Base-by-base conservation (phyloP, 2,329 filamentous ascomycete species). In the Delphinella strobiligena region DNA sequence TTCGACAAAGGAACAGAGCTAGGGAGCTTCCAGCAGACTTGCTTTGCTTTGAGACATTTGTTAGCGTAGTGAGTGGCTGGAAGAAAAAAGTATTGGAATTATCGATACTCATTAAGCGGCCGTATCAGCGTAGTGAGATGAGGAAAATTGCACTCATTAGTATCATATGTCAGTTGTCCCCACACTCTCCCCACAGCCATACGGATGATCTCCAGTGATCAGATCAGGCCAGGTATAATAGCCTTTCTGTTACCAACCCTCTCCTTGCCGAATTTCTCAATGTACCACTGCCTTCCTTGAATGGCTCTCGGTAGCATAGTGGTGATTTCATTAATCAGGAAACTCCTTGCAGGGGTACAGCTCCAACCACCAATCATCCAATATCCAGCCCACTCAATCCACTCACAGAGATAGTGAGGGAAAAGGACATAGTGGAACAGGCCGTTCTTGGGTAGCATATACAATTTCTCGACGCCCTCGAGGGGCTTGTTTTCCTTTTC, bases 381-480 rank as follows among this genome's bases (percentile, higher is more conserved):
- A 59, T 87, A 98, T 0, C 91, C 91, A 3, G 73, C 60, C 91
- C 91, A 98, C 68, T 98, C 91, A 38, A 94, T 59, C 91, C 91
- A 98, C 64, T 98, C 91, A 55, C 80, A 82, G n/a, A 93, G 69
- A 60, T 95, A 98, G 59, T 98, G 91, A 49, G 91, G 87, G 60
- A 81, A 94, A 43, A 96, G 70, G 55, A 94, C 74, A 52, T 78
- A 80, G 48, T 72, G 69, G 62, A 96, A 98, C 36, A 94, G 62
- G 1, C 88, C 87, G 37, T 80, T 80, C 54, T 84, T 68, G 0
- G 91, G 91, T 38, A 98, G 74, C 63, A 83, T 77, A 59, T 96
- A 96, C 45, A 93, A 75, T 63, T 91, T 93, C 34, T 82, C 73
- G 45, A 83, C 78, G 12, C 67, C 68, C 43, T 69, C 58, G 22